Percentiles rank a stretch among this genome's conserved stretches.
Evolutionary conservation across 2,329 filamentous ascomycete genomes (phyloP).

Genomic region (Chrysosphaeria jannelii): DNA sequence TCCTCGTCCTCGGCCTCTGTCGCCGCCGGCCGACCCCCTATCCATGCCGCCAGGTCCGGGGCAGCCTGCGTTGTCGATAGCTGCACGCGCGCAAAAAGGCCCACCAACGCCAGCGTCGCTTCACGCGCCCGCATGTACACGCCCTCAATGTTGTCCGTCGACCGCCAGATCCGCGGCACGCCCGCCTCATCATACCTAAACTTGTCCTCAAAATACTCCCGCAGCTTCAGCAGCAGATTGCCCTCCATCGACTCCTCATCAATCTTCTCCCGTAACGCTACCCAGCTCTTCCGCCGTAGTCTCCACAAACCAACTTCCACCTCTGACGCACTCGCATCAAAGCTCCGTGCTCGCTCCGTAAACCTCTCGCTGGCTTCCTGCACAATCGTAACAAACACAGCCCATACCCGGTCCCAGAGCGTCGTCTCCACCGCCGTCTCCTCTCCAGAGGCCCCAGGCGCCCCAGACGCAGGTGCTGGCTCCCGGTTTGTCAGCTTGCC

Average conservation of each 20-base stretch:
- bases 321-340: conserved; percentile 74
- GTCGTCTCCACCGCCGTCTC: conserved; percentile 46
- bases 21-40: conserved; percentile 42
- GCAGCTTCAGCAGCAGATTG: conserved; percentile 77
- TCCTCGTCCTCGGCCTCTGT: conserved; percentile 67
- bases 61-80: conserved; percentile 42
- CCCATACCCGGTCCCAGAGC: conserved; percentile 92
- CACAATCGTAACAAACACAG: conserved; percentile 53
- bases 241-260: conserved; percentile 97
- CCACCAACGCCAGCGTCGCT: conserved; percentile 72
- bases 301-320: conserved; percentile 83
- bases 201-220: conserved; percentile 97
- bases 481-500: too few relatives aligned
- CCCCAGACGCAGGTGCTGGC: conserved; percentile 77
- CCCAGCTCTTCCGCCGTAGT: conserved; percentile 80
- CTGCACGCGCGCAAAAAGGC: conserved; percentile 60
- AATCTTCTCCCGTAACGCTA: conserved; percentile 61
- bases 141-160: conserved; percentile 88
- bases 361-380: conserved; percentile 65
- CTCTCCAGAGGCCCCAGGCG: conserved; percentile 26
- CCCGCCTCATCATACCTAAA: conserved; percentile 92
- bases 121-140: conserved; percentile 78
- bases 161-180: conserved; percentile 87
- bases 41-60: conserved; percentile 60
- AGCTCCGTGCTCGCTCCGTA: conserved; percentile 65